Base-by-base conservation (phyloP, 2,329 filamentous ascomycete species). In the Pseudocercospora pini-densiflorae region DNA sequence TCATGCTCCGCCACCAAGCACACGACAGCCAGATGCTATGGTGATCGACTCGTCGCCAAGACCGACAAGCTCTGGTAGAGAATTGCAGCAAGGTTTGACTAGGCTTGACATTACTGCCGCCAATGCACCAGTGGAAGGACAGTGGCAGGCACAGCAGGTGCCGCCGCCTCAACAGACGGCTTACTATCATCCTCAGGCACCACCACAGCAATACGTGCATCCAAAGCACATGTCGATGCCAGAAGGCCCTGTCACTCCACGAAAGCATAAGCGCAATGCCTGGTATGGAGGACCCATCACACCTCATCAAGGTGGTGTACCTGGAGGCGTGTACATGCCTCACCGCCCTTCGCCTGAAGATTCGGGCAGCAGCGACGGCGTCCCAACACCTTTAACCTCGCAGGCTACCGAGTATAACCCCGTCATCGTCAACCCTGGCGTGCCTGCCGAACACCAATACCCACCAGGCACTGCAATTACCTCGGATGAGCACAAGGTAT, bases 11-110 rank as follows among this genome's bases (percentile, higher is more conserved):
- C 86, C 87, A 65, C 86, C 86, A 21, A 86, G 88, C 55, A 66
- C 77, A 83, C 85, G 88, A 58, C 87, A 90, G 55, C 85, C 86
- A 62, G 93, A 92, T 61, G 92, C 93, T 0, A 94, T 95, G 92
- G 87, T 91, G 75, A 80, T 93, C 9, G 92, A 97, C 71, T 74
- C 71, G 8, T 70, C 66, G 59, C 68, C 71, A 33, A 65, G 73
- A 27, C 74, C 75, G 24, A 66, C 69, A n/a, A 76, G 80, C 49
- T 82, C 82, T 3, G 77, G 36, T 77, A 86, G 73, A 61, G 86
- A 85, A 19, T 79, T 92, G 24, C 88, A 92, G 71, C 86, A 87
- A 57, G 88, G 88, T 23, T 80, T 93, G 19, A 90, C 85, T 16
- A 84, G 88, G 19, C 83, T 92, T 0, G 90, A 92, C 63, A 88